Percentiles rank a stretch among this genome's conserved stretches.
phyloP scores from a whole-genome alignment of 306 rosid species.

The Ammopiptanthus mongolicus region DNA sequence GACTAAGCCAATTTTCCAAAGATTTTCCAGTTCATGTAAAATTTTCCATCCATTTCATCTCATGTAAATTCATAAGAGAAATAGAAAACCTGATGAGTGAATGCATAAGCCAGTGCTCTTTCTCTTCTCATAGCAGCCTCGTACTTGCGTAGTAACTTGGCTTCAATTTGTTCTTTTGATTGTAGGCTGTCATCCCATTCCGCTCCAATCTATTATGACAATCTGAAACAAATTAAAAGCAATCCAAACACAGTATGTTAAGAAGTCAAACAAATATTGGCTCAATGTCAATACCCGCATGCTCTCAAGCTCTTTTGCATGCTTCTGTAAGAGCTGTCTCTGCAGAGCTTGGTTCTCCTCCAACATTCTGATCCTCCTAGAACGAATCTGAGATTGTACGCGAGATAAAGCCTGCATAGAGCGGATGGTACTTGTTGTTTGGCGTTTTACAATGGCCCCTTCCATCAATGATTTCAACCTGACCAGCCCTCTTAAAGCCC shows the following conservation, averaged over 20 bases:
- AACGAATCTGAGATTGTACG: constrained; percentile 87
- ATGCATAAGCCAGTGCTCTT: constrained; percentile 94
- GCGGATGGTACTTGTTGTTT: constrained; percentile 76
- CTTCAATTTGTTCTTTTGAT: constrained; percentile 95
- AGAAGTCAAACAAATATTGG: constrained; percentile 1
- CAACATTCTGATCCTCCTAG: constrained; percentile 80
- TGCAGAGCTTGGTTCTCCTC: constrained; percentile 98
- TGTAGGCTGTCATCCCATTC: constrained; percentile 97
- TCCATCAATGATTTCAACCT: constrained; percentile 86
- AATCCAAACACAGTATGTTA: constrained; percentile 9
- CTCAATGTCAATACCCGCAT: constrained; percentile 50
- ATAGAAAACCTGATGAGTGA: constrained; percentile 84
- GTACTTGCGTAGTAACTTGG: constrained; percentile 70
- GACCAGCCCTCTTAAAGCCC: constrained; percentile 87
- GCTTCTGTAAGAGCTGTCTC: constrained; percentile 85
- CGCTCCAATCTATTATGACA: constrained; percentile 71
- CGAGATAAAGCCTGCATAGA: constrained; percentile 97
- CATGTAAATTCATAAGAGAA: constrained; percentile 5
- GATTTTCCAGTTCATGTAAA: constrained; percentile 3
- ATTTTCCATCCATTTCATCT: background rate
- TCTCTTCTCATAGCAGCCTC: constrained; percentile 95
- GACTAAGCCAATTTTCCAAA: background rate
- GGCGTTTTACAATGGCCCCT: constrained; percentile 85
- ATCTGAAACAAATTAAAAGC: constrained; percentile 20
- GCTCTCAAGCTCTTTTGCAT: constrained; percentile 81